phyloP scores from a whole-genome alignment of 352 stramenopile species.

The Phytophthora nicotianae region DNA sequence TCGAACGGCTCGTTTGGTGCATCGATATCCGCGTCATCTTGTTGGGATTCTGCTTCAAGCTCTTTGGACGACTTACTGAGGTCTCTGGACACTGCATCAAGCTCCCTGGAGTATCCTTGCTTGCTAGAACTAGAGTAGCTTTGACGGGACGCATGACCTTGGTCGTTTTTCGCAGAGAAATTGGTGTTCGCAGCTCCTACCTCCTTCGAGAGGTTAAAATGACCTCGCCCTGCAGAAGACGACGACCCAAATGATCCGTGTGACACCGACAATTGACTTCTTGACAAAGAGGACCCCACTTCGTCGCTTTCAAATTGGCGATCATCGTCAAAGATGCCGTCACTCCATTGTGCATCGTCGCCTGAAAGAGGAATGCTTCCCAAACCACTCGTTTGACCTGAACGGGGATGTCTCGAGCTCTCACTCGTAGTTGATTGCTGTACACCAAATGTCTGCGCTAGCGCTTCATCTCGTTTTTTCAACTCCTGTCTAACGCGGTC shows the following conservation, averaged over 20 bases:
- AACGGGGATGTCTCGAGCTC: slow-evolving; percentile 6
- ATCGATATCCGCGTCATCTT: slow-evolving; percentile 19
- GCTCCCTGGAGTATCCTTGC: slow-evolving; percentile 22
- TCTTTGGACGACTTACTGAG: slow-evolving; percentile 24
- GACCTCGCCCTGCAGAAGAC: slow-evolving; percentile 12
- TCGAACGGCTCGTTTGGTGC: slow-evolving; percentile 44
- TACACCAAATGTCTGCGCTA: slow-evolving; percentile 21
- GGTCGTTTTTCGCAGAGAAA: slow-evolving; percentile 6
- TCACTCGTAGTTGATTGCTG: slow-evolving; percentile 14
- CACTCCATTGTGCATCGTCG: slow-evolving; percentile 30
- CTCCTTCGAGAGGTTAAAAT: slow-evolving; percentile 27
- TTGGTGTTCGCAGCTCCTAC: slow-evolving; percentile 12
- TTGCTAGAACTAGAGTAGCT: slow-evolving; percentile 12
- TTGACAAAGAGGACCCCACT: slow-evolving; percentile 57
- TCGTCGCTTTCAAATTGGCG: slow-evolving; percentile 32
- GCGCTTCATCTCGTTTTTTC: slow-evolving; percentile 36
- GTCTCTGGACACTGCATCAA: slow-evolving; percentile 27
- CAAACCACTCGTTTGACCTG: slow-evolving; percentile 14
- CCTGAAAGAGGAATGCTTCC: slow-evolving; percentile 30
- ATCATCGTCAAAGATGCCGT: slow-evolving; percentile 37
- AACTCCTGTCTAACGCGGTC: slow-evolving; percentile 59
- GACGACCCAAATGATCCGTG: slow-evolving; percentile 26
- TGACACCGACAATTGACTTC: slow-evolving; percentile 61
- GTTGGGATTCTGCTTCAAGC: slow-evolving; percentile 1
- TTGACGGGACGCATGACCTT: slow-evolving; percentile 7